Conservation (phyloP, 2,329 filamentous ascomycete genomes). For the Microsporum ferrugineum region DNA sequence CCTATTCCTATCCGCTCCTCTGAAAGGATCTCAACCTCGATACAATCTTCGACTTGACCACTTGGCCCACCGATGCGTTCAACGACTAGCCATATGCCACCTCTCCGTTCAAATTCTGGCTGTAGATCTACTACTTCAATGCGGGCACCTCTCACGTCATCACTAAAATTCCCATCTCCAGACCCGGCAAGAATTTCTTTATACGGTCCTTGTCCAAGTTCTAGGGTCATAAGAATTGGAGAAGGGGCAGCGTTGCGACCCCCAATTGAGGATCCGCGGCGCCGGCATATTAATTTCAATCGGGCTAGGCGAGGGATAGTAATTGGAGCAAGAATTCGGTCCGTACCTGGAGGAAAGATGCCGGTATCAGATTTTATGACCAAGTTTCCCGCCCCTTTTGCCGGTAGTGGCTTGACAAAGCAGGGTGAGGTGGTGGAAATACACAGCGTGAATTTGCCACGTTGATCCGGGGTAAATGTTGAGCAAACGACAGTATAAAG, state of each 20-base stretch:
- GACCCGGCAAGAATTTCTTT: conserved; percentile 54
- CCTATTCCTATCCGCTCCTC: conserved; percentile 35
- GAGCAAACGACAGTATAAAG: conserved; percentile 82
- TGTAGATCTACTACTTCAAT: conserved; percentile 65
- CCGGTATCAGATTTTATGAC: conserved; percentile 38
- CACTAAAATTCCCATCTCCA: conserved; percentile 63
- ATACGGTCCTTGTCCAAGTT: conserved; percentile 60
- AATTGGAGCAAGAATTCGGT: conserved; percentile 45
- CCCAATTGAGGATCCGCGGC: conserved; percentile 33
- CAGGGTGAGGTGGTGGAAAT: conserved; percentile 53
- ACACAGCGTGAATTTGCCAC: conserved; percentile 61
- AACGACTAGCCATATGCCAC: conserved; percentile 66
- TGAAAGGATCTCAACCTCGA: conserved; percentile 34
- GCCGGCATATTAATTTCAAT: conserved; percentile 46
- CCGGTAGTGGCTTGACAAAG: conserved; percentile 49
- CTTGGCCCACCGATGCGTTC: conserved; percentile 59
- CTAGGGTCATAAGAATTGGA: conserved; percentile 58
- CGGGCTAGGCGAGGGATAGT: conserved; percentile 46
- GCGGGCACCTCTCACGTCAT: conserved; percentile 54
- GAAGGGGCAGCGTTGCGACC: conserved; percentile 30
- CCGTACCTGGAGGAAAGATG: conserved; percentile 43
- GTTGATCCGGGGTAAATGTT: conserved; percentile 73
- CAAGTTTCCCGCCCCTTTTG: conserved; percentile 65
- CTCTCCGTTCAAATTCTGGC: conserved; percentile 45
- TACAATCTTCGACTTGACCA: conserved; percentile 38